These are phyloP conservation scores for Oropetium thomaeum DNA, from an alignment of 176 grass and related monocot genomes.

Conservation along the genomic window DNA sequence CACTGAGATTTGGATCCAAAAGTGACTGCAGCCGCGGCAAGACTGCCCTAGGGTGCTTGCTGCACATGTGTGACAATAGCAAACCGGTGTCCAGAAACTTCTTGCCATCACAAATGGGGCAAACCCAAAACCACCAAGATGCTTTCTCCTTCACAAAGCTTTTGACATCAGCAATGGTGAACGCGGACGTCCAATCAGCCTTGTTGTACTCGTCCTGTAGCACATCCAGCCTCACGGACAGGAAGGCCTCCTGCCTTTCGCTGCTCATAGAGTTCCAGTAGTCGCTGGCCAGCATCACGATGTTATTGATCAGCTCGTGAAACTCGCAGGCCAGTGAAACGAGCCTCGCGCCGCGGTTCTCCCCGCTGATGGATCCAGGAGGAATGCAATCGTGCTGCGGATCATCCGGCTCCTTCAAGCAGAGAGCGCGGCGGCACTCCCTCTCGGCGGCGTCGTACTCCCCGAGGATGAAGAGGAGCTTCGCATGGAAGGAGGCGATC, in stretches of 20 bases:
- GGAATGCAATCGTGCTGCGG: constrained; percentile 21
- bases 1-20: background rate
- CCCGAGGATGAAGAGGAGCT: constrained; percentile 29
- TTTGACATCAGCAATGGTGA: background rate
- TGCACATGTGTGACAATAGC: constrained; percentile 37
- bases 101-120: constrained; percentile 26
- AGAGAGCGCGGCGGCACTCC: constrained; percentile 24
- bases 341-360: background rate
- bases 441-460: constrained; percentile 24
- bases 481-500: too few relatives aligned
- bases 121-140: constrained; percentile 35
- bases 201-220: constrained; percentile 15
- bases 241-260: constrained; percentile 13
- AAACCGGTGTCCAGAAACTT: constrained; percentile 2
- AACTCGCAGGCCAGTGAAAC: background rate
- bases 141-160: constrained; percentile 13
- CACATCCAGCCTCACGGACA: background rate
- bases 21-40: constrained; percentile 22
- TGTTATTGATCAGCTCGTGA: constrained; percentile 4
- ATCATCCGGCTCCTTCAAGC: constrained; percentile 10
- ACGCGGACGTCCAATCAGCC: background rate
- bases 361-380: constrained; percentile 9
- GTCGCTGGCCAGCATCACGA: background rate
- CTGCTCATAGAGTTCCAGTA: constrained; percentile 37
- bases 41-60: constrained; percentile 21